Conservation (phyloP, 495 filamentous ascomycete species). For the Polyplosphaeria fusca region DNA sequence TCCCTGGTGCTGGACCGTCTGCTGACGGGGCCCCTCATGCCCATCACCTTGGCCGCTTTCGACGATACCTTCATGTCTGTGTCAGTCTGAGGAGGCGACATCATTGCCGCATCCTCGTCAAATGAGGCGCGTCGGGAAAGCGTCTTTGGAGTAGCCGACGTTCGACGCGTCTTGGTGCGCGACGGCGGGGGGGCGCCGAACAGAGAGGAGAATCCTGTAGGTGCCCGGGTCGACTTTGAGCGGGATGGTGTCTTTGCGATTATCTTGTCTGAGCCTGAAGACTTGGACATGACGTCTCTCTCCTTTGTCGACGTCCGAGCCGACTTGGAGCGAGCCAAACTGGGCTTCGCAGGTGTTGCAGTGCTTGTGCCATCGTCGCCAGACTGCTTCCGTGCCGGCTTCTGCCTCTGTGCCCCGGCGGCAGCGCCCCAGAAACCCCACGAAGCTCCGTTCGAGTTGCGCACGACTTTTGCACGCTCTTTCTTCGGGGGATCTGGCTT, state of each 20-base stretch:
- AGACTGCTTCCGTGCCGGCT: conserved; percentile 26
- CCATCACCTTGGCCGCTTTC: conserved; percentile 63
- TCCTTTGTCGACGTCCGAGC: conserved; percentile 52
- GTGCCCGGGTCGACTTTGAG: conserved; percentile 45
- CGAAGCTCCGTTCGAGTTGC: conserved; percentile 46
- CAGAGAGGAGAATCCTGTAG: conserved; percentile 50
- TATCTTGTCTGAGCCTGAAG: conserved; percentile 55
- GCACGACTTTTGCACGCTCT: conserved; percentile 57
- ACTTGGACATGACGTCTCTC: conserved; percentile 47
- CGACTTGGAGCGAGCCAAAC: conserved; percentile 52
- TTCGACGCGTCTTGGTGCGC: conserved; percentile 49
- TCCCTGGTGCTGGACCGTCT: conserved; percentile 35
- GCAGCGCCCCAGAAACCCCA: conserved; percentile 57
- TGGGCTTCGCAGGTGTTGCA: conserved; percentile 33
- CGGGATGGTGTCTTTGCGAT: conserved; percentile 46
- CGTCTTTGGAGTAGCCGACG: conserved; percentile 39
- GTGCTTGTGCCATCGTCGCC: conserved; percentile 26
- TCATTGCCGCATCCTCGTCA: conserved; percentile 51
- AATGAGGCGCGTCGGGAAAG: conserved; percentile 46
- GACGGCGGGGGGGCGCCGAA: conserved; percentile 53
- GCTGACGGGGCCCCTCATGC: conserved; percentile 39
- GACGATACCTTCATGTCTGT: conserved; percentile 46
- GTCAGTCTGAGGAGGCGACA: conserved; percentile 53
- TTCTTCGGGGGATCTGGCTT: conserved; percentile 52
- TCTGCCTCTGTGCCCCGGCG: conserved; percentile 28